Evolutionary conservation across 306 rosid species (phyloP).

Genomic region (Luffa aegyptiaca): DNA sequence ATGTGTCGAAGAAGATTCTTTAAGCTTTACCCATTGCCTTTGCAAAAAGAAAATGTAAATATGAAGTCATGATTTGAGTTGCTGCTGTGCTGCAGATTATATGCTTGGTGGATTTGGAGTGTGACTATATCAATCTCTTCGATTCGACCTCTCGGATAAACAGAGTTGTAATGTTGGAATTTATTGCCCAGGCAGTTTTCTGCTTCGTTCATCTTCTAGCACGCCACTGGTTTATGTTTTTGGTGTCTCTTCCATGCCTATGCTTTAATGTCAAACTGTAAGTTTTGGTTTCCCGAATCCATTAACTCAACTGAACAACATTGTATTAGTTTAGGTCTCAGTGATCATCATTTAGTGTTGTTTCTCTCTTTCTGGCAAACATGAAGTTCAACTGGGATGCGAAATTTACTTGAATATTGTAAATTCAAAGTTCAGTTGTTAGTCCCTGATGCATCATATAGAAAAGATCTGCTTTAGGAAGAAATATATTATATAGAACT

Average conservation of each 20-base stretch:
- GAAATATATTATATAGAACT: background rate
- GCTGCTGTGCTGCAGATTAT: slow-evolving; percentile 45
- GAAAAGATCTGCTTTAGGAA: background rate
- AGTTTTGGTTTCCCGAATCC: slow-evolving; percentile 22
- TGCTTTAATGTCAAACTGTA: slow-evolving; percentile 52
- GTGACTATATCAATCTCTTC: slow-evolving; percentile 76
- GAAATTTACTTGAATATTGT: background rate
- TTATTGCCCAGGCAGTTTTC: slow-evolving; percentile 46
- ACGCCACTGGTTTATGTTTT: slow-evolving; percentile 58
- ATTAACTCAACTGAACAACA: background rate
- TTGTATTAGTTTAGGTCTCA: background rate
- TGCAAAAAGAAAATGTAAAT: too few relatives aligned
- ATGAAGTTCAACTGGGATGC: background rate
- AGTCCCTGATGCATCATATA: background rate
- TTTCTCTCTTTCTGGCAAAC: too few relatives aligned
- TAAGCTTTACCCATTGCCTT: too few relatives aligned
- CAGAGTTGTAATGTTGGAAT: slow-evolving; percentile 56
- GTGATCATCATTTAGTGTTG: background rate
- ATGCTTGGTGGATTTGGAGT: slow-evolving; percentile 74
- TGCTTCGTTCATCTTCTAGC: slow-evolving; percentile 43
- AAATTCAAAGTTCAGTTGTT: background rate
- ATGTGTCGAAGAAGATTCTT: too few relatives aligned
- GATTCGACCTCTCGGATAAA: slow-evolving; percentile 74
- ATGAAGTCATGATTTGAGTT: background rate
- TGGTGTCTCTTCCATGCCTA: slow-evolving; percentile 52